Conservation (phyloP, 306 rosid species). For the Begonia fuchsioides region DNA sequence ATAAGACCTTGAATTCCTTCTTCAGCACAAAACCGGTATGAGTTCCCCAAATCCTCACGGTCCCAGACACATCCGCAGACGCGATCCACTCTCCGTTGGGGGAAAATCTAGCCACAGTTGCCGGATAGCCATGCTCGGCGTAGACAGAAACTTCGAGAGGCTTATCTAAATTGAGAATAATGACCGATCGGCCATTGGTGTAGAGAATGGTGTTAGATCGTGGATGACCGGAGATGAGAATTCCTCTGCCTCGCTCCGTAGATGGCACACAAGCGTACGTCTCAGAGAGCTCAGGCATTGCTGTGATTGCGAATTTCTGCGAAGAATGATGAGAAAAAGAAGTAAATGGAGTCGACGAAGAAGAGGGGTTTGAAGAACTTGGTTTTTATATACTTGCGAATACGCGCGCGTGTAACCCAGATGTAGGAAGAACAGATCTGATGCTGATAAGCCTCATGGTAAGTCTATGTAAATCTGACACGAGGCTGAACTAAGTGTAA, state of each 20-base stretch:
- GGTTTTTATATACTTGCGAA: conserved; percentile 10
- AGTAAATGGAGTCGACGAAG: not conserved
- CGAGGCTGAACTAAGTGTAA: no score
- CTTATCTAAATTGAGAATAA: conserved; percentile 55
- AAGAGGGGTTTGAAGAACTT: conserved; percentile 9
- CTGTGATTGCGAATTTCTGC: conserved; percentile 1
- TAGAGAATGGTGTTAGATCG: conserved; percentile 52
- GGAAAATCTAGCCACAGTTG: conserved; percentile 76
- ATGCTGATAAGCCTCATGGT: no score
- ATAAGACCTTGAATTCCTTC: conserved; percentile 78
- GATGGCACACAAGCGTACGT: conserved; percentile 72
- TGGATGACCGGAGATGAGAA: conserved; percentile 73
- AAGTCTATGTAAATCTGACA: no score
- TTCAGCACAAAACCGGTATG: conserved; percentile 63
- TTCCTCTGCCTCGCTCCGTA: conserved; percentile 89
- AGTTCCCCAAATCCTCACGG: conserved; percentile 89
- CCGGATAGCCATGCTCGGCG: conserved; percentile 78
- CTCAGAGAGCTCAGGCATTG: conserved; percentile 48
- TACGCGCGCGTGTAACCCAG: not conserved
- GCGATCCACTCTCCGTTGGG: conserved; percentile 97
- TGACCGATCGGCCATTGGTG: conserved; percentile 78
- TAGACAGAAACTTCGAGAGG: conserved; percentile 77
- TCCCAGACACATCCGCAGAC: conserved; percentile 75
- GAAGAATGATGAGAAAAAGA: not conserved
- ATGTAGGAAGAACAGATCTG: no score